phyloP scores from a whole-genome alignment of 257 asterid genomes.

The Solanum tarijense region DNA sequence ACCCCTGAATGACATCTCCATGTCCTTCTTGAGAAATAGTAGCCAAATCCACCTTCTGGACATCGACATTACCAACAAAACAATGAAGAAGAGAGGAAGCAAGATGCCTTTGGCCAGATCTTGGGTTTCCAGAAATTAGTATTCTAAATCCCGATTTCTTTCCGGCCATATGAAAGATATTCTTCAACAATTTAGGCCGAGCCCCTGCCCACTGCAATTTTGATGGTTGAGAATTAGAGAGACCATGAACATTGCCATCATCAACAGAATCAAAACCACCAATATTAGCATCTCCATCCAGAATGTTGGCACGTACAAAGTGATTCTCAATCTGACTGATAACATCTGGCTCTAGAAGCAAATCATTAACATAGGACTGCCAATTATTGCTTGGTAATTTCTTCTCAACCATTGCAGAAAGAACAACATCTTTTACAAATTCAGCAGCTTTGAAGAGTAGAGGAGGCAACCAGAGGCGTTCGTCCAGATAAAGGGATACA shows the following conservation, averaged over 20 bases:
- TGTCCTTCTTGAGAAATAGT: conserved; percentile 85
- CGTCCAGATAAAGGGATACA: conserved; percentile 59
- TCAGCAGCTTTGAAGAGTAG: conserved; percentile 55
- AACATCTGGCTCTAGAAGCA: conserved; percentile 60
- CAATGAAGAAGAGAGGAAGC: conserved; percentile 89
- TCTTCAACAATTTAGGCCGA: conserved; percentile 34
- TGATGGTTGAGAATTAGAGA: conserved; percentile 29
- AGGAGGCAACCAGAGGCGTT: conserved; percentile 70
- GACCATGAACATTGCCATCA: conserved; percentile 28
- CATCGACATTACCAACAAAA: conserved; percentile 73
- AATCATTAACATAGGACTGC: conserved; percentile 59
- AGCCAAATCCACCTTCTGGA: conserved; percentile 86
- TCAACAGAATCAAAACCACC: conserved; percentile 24
- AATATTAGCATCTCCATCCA: conserved; percentile 36
- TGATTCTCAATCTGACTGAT: conserved; percentile 51
- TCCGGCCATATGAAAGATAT: conserved; percentile 22
- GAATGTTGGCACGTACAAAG: conserved; percentile 32
- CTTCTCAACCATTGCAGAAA: conserved; percentile 48
- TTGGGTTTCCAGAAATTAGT: conserved; percentile 72
- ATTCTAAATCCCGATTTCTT: conserved; percentile 65
- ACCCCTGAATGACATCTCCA: conserved; percentile 89
- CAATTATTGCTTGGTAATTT: conserved; percentile 41
- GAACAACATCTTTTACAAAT: conserved; percentile 43
- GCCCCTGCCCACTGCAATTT: conserved; percentile 39
- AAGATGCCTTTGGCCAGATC: conserved; percentile 90